phyloP scores from a whole-genome alignment of 2,329 filamentous ascomycete genomes.

The Neofusicoccum sp. region DNA sequence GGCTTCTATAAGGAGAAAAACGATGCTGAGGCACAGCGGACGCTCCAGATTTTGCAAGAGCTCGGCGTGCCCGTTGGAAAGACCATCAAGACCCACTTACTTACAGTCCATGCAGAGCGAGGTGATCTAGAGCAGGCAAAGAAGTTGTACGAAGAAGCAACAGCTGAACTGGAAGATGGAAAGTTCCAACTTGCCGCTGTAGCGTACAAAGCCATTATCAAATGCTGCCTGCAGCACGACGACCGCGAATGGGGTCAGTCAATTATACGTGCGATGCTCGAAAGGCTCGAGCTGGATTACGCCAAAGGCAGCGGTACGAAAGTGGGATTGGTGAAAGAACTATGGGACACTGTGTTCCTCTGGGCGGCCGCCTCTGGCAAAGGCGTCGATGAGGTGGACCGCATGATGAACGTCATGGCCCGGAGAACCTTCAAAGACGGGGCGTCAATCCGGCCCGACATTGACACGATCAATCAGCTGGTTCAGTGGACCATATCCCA shows the following conservation, averaged over 20 bases:
- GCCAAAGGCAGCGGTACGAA: not conserved
- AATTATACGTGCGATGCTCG: conserved; percentile 10
- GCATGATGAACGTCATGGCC: conserved; percentile 72
- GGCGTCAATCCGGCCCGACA: conserved; percentile 59
- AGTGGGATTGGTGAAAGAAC: not conserved
- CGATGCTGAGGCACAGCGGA: conserved; percentile 60
- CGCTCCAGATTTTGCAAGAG: conserved; percentile 56
- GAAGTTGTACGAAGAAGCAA: conserved; percentile 65
- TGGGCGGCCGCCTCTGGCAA: conserved; percentile 75
- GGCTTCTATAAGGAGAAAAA: conserved; percentile 66
- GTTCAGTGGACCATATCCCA: conserved; percentile 72
- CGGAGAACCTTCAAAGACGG: conserved; percentile 51
- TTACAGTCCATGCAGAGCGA: conserved; percentile 63
- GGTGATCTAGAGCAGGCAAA: conserved; percentile 64
- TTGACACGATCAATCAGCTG: conserved; percentile 74
- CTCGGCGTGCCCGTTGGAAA: conserved; percentile 40
- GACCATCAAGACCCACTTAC: conserved; percentile 54
- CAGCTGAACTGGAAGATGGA: conserved; percentile 37
- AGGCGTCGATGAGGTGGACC: conserved; percentile 70
- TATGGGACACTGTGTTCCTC: conserved; percentile 72
- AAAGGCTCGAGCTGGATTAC: conserved; percentile 10
- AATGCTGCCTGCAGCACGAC: conserved; percentile 8
- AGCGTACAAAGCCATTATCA: not conserved
- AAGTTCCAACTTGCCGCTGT: not conserved
- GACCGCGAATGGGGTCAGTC: conserved; percentile 11